A percentile compares a stretch with the other conserved stretches of the same genome.
Conservation (phyloP, 345 rosid species). For the Pugionium cornutum region DNA sequence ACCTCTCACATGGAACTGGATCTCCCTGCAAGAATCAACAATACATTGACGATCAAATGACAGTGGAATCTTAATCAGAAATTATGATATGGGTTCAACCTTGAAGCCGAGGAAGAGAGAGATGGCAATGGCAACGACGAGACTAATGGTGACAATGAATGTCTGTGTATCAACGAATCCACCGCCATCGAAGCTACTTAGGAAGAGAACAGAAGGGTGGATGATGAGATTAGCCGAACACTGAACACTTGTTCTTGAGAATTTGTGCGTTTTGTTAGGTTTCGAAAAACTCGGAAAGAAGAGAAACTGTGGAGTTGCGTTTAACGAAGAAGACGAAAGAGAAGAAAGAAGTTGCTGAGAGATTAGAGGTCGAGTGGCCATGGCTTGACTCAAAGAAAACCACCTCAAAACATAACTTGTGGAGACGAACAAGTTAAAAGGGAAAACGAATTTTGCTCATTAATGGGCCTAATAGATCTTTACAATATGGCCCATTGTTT, state of each 20-base stretch:
- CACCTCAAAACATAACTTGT: conserved; percentile 35
- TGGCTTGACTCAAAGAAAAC: conserved; percentile 34
- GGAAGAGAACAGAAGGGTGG: conserved; percentile 55
- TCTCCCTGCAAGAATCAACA: conserved; percentile 64
- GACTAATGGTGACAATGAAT: conserved; percentile 66
- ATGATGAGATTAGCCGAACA: conserved; percentile 45
- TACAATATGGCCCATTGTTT: no score
- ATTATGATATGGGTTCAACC: conserved; percentile 31
- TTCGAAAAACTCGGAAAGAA: conserved; percentile 17
- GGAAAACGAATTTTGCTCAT: no score
- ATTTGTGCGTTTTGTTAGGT: conserved; percentile 5
- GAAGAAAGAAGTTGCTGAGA: conserved; percentile 32
- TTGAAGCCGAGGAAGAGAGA: conserved; percentile 86
- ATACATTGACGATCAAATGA: no score
- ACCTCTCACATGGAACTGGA: conserved; percentile 87
- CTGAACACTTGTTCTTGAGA: conserved; percentile 32
- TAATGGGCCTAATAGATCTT: no score
- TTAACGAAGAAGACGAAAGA: conserved; percentile 36
- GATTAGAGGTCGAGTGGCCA: conserved; percentile 52
- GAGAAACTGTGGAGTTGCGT: conserved; percentile 22
- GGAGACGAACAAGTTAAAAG: conserved; percentile 36
- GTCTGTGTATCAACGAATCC: conserved; percentile 70
- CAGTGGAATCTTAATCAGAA: neutral
- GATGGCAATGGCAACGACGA: conserved; percentile 74
- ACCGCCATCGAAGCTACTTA: conserved; percentile 54